Evolutionary conservation across 495 filamentous ascomycete genomes (phyloP), one percentile per base, ranked within the genome.

Genomic region (Glarea lozoyensis): DNA sequence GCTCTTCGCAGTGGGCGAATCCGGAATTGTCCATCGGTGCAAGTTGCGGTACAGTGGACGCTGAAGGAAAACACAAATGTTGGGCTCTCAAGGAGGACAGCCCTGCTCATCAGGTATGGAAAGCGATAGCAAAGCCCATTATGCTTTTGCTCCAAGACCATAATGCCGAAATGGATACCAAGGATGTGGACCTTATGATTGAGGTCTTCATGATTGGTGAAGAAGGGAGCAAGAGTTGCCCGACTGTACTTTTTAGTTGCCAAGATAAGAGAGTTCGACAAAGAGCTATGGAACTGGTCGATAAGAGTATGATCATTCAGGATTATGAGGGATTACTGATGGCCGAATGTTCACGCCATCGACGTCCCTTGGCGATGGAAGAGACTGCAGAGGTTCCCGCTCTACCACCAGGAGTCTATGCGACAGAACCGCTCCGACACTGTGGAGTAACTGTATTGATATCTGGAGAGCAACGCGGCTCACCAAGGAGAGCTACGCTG

Each of bases 161-260:
- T 20, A n/a, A 12, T 4, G 49, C 43, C 9, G 2, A 44, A 23
- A n/a, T 48, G 31, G 33, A 35, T 36, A 24, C 34, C 3, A 31
- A 35, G 17, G 34, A 40, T 11, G 15, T 13, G 21, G 47, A 40
- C 10, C 13, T 50, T 2, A 45, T 50, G 42, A 11, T 43, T 7
- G 29, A 42, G 29, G 35, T 52, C 39, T 52, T 41, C 22, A 48
- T 52, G 49, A 52, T 48, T 10, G 49, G 49, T 1, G 24, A 24
- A 15, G 19, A 20, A 13, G 5, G 4, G 22, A 13, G 21, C 5
- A 22, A 11, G 13, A 32, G 32, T 3, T 37, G 19, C 20, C 49
- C 49, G 1, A 44, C 35, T 1, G n/a, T 48, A 1, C 19, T 52
- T 2, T 47, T 52, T 21, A 52, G 49, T 31, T 52, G 39, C 29